phyloP scores from a whole-genome alignment of 2,329 filamentous ascomycete genomes.

The Onygena corvina region DNA sequence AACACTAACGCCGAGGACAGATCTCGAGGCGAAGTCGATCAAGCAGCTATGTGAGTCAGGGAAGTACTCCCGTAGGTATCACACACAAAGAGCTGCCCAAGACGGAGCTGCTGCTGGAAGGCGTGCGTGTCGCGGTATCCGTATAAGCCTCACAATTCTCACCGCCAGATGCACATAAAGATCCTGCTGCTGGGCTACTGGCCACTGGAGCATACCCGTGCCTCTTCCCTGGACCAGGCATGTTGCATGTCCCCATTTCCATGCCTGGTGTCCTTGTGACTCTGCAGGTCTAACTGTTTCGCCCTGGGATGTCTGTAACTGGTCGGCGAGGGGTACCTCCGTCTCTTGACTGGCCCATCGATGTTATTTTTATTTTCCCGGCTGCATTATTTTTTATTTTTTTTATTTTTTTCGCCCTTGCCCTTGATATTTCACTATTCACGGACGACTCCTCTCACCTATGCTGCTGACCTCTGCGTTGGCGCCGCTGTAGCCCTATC shows the following conservation, averaged over 20 bases:
- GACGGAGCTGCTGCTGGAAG: not conserved
- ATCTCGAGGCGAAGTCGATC: not conserved
- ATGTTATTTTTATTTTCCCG: not conserved
- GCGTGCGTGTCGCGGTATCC: not conserved
- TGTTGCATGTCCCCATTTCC: conserved; percentile 1
- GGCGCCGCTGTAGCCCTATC: conserved; percentile 11
- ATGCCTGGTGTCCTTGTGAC: conserved; percentile 5
- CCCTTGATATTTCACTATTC: not conserved
- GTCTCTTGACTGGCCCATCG: not conserved
- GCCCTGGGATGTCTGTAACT: conserved; percentile 4
- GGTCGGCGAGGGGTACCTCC: not conserved
- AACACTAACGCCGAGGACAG: not conserved
- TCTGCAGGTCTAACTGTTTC: conserved; percentile 5
- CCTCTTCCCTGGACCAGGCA: not conserved
- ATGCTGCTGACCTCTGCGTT: conserved; percentile 14
- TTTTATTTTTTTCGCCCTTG: not conserved
- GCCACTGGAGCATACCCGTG: conserved; percentile 3
- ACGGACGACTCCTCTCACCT: not conserved
- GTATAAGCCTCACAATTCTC: conserved; percentile 6
- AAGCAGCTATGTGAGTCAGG: not conserved
- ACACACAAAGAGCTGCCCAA: not conserved
- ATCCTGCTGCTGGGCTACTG: not conserved
- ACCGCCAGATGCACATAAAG: not conserved
- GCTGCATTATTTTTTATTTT: not conserved
- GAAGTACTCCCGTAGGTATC: too few relatives aligned